Evolutionary conservation across 192 early-diverging fungal genomes (phyloP).

Genomic region (Helicostylum pulchrum): DNA sequence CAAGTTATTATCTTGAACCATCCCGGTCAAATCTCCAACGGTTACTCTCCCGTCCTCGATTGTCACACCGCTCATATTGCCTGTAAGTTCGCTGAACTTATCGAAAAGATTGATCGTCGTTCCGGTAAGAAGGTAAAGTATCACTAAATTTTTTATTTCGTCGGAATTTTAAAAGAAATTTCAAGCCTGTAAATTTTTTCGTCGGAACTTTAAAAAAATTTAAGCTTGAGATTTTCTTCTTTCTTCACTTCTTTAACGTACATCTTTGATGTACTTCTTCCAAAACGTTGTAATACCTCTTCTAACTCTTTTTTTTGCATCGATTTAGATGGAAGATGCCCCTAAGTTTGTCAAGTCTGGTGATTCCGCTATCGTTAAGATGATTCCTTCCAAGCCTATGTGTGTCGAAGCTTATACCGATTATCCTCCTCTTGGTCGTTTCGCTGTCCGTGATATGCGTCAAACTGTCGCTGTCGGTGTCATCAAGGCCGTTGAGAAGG

Average conservation of each 20-base stretch:
- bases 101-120: slow-evolving; percentile 96
- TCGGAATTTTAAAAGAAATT: no score
- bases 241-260: not conserved
- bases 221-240: not conserved
- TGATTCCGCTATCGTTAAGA: slow-evolving; percentile 93
- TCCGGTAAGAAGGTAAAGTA: slow-evolving; percentile 73
- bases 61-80: slow-evolving; percentile 98
- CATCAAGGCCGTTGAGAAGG: slow-evolving; percentile 90
- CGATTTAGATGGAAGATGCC: slow-evolving; percentile 64
- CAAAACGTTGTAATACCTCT: not conserved
- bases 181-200: no score
- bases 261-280: not conserved
- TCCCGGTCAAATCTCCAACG: slow-evolving; percentile 91
- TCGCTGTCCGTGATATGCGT: slow-evolving; percentile 98
- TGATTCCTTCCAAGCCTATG: slow-evolving; percentile 95
- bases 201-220: not conserved
- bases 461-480: slow-evolving; percentile 98
- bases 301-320: not conserved
- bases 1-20: slow-evolving; percentile 97
- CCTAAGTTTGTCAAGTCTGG: slow-evolving; percentile 97
- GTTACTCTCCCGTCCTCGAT: slow-evolving; percentile 94
- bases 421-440: slow-evolving; percentile 94
- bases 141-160: not conserved
- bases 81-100: slow-evolving; percentile 91
- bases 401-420: slow-evolving; percentile 92